phyloP scores from a whole-genome alignment of 139 green algal species.

The Closterium sp. region DNA sequence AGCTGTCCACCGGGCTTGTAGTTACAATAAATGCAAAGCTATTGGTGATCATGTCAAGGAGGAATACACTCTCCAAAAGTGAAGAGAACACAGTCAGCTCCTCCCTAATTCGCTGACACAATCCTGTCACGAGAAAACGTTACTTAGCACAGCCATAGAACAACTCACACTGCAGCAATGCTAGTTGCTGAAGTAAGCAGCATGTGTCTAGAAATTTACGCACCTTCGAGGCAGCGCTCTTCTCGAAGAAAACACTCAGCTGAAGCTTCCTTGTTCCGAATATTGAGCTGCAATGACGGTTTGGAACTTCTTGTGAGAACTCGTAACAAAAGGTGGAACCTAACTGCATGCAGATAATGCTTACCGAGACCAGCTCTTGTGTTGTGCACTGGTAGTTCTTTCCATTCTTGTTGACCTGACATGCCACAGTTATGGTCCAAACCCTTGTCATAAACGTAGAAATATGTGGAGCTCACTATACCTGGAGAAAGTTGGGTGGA shows the following conservation, averaged over 20 bases:
- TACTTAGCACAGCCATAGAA: not conserved
- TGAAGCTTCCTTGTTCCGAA: constrained; percentile 69
- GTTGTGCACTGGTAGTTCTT: constrained; percentile 62
- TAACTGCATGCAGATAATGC: not conserved
- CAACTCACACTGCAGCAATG: not conserved
- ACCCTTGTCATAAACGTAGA: not conserved
- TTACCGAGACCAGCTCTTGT: constrained; percentile 75
- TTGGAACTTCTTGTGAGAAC: not conserved
- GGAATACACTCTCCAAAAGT: constrained; percentile 70
- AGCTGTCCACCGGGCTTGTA: constrained; percentile 34
- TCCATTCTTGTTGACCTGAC: constrained; percentile 36
- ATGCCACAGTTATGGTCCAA: not conserved
- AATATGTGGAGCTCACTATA: not conserved
- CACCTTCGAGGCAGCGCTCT: constrained; percentile 61
- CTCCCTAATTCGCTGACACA: constrained; percentile 50
- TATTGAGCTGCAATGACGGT: constrained; percentile 64
- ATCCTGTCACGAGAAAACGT: constrained; percentile 57
- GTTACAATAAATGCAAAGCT: constrained; percentile 60
- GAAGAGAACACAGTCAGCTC: constrained; percentile 67
- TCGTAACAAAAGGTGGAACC: not conserved
- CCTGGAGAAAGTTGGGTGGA: constrained; percentile 35
- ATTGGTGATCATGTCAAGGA: constrained; percentile 77
- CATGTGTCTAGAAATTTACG: not conserved
- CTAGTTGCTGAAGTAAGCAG: not conserved
- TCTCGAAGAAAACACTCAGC: constrained; percentile 80